Base-by-base conservation (phyloP, 179 eudicot genomes). In the Kewa caespitosa region DNA sequence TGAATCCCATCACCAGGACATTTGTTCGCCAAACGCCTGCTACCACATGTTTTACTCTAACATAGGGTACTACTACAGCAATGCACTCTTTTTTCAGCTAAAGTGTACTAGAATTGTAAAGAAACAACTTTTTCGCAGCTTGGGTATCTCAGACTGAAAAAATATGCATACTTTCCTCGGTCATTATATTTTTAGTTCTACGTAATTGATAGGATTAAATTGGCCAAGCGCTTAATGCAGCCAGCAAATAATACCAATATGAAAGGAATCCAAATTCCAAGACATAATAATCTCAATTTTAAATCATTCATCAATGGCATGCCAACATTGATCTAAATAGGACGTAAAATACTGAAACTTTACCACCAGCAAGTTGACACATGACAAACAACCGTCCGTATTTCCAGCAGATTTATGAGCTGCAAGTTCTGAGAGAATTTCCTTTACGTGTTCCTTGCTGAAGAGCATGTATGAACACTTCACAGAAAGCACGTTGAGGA, bases 281-380 rank as follows among this genome's bases (percentile, higher is more conserved):
- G 52, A 70, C 27, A 34, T 23, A 39, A 46, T 23, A 8, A 54
- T 65, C 37, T n/a, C 23, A 66, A n/a, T 46, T 42, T 30, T 48
- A 28, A n/a, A n/a, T n/a, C n/a, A n/a, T n/a, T 66, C 67, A 62
- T 31, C 42, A 3, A 36, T 33, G 46, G 23, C 22, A 72, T 54
- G 61, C 33, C 15, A 66, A 71, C 59, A 13, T 27, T 78, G 25
- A 36, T 43, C 61, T 36, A 32, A 52, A 34, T n/a, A 54, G 57
- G 52, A 38, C 36, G 32, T 15, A 38, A 57, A 65, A 31, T 32
- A 70, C 70, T 18, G 74, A 38, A 66, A 85, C 22, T 79, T 84
- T 89, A 96, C 99, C 98, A 91, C 99, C 76, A 96, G 90, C 75
- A 92, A 84, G 82, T 92, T 88, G 86, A 90, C 90, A 92, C 98